A percentile compares a stretch with the other conserved stretches of the same genome.
These are phyloP conservation scores for Cnidoscolus chayamansa DNA, from an alignment of 441 rosid genomes.

Conservation along the genomic window DNA sequence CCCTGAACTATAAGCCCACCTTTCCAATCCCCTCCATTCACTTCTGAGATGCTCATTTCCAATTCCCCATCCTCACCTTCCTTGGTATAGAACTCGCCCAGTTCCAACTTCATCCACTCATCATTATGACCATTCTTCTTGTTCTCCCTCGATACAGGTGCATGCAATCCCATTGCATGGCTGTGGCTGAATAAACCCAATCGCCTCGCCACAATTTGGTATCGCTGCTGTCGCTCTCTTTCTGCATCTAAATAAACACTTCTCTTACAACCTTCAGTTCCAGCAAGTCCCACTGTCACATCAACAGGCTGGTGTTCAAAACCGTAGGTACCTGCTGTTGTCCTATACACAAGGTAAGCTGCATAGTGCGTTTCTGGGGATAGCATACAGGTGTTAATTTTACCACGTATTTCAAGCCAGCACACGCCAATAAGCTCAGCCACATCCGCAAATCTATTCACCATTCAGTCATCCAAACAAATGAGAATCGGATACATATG, in stretches of 20 bases:
- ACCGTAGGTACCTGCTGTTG: slow-evolving; percentile 24
- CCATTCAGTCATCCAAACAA: neutral
- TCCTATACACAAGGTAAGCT: slow-evolving; percentile 46
- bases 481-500: too few relatives aligned
- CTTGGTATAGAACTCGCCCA: slow-evolving; percentile 40
- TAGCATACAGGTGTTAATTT: slow-evolving; percentile 35
- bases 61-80: slow-evolving; percentile 33
- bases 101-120: slow-evolving; percentile 46
- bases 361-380: slow-evolving; percentile 40
- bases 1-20: slow-evolving; percentile 43
- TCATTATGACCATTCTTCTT: slow-evolving; percentile 18
- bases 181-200: neutral
- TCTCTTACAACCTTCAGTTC: slow-evolving; percentile 27
- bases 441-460: slow-evolving; percentile 56
- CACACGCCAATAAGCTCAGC: slow-evolving; percentile 51
- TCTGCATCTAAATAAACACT: slow-evolving; percentile 24
- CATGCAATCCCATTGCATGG: neutral
- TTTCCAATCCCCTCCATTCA: slow-evolving; percentile 30
- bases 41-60: slow-evolving; percentile 39
- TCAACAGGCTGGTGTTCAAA: slow-evolving; percentile 37
- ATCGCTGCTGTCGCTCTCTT: neutral
- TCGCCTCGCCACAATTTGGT: neutral
- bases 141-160: slow-evolving; percentile 10
- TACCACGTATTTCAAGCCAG: slow-evolving; percentile 61
- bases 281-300: slow-evolving; percentile 41